Evolutionary conservation across 441 rosid species (phyloP), one percentile per base, ranked within the genome.

Genomic region (Gossypium trilobum): DNA sequence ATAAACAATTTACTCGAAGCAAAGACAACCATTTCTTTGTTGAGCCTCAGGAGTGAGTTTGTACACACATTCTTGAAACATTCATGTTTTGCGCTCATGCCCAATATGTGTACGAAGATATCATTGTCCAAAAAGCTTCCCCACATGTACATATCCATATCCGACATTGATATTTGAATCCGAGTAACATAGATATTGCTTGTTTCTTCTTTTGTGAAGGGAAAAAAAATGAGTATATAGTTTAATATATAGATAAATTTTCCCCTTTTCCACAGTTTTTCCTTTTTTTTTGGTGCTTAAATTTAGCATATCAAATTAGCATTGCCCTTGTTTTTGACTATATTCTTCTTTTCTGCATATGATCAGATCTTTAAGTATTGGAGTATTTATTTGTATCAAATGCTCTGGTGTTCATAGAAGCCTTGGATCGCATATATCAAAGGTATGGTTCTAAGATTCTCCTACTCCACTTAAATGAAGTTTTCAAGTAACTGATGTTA

Each of bases 381-480:
- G 99, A 83, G 97, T 88, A 2, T 87, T 91, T 78, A 86, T 95
- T 77, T 95, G 99, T 85, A 95, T 95, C 50, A 95, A 92, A 86
- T 95, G 99, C 75, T 92, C 99, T 42, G 99, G 99, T 70, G 83
- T 87, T 60, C 97, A 95, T 78, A 82, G 99, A 83, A 88, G 99
- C 89, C 97, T 95, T 78, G 99, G 99, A 68, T 96, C 89, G 61
- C 99, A 95, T 78, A 84, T 92, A 80, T 84, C 99, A 72, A 95
- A 92, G 96, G 99, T 94, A 74, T 29, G 74, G 61, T 71, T 50
- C 71, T 69, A 29, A 23, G 9, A 25, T 50, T 68, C 23, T 50
- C 71, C 31, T 22, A 1, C 8, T 20, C 8, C 23, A 14, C 39
- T 23, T 46, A 2, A 25, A 46, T 67, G 57, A 67, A 67, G 57